A percentile compares a stretch with the other conserved stretches of the same genome.
These are phyloP conservation scores for Grammothele lineata DNA, from an alignment of 768 basidiomycete genomes.

Conservation along the genomic window DNA sequence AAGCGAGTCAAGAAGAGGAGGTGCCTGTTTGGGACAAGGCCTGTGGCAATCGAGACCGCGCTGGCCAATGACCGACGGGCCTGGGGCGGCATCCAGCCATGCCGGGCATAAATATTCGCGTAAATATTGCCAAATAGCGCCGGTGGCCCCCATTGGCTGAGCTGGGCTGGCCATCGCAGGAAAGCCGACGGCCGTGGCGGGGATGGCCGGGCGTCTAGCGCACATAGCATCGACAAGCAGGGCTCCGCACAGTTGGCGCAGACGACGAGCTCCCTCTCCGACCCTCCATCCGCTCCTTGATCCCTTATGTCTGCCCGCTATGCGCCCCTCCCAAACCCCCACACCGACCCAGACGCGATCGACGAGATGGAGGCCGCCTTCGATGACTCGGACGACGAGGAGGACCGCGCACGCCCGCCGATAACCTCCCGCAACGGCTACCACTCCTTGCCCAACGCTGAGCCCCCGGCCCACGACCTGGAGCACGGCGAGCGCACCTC, in stretches of 20 bases:
- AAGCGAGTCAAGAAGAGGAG: too few relatives aligned
- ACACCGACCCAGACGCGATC: constrained; percentile 41
- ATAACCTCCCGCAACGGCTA: constrained; percentile 19
- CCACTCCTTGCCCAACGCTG: constrained; percentile 18
- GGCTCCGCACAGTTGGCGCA: background rate
- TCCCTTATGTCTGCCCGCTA: constrained; percentile 49
- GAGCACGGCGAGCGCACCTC: constrained; percentile 9
- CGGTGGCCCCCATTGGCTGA: too few relatives aligned
- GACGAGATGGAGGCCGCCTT: constrained; percentile 86
- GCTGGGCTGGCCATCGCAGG: too few relatives aligned
- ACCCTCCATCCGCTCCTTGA: background rate
- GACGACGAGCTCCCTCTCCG: background rate
- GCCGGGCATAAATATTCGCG: too few relatives aligned
- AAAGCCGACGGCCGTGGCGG: too few relatives aligned
- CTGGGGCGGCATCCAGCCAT: too few relatives aligned
- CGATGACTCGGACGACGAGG: constrained; percentile 72
- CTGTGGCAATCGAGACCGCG: too few relatives aligned
- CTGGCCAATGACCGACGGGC: too few relatives aligned
- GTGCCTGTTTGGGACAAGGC: too few relatives aligned
- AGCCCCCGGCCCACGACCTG: constrained; percentile 10
- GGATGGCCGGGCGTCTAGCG: background rate
- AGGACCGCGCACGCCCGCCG: constrained; percentile 45
- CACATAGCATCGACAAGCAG: background rate
- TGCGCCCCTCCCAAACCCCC: constrained; percentile 61
- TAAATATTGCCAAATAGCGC: too few relatives aligned